These are phyloP conservation scores for Pichia kudriavzevii DNA, from an alignment of 1,139 yeast species.

Conservation along the genomic window DNA sequence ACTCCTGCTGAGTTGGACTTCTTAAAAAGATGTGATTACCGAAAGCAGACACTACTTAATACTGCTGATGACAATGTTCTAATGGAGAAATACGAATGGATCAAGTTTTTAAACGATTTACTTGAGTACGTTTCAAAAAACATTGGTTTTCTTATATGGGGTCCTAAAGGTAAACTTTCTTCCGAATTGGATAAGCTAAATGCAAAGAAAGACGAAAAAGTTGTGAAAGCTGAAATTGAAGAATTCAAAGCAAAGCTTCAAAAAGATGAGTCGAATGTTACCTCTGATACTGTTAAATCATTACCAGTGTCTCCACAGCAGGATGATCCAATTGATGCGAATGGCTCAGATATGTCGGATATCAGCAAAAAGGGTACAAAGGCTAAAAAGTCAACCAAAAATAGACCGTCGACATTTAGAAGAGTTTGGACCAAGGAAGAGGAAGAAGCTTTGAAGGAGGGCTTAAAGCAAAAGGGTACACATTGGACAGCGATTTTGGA, in stretches of 20 bases:
- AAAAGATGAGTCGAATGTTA: too few species aligned
- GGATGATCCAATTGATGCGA: too few species aligned
- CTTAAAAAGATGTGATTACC: conserved; percentile 56
- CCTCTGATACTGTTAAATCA: too few species aligned
- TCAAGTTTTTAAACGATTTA: conserved; percentile 61
- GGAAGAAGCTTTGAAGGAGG: conserved; percentile 76
- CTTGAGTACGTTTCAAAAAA: conserved; percentile 73
- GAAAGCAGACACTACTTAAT: conserved; percentile 56
- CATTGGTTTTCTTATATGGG: conserved; percentile 66
- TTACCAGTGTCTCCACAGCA: too few species aligned
- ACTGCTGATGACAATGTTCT: conserved; percentile 42
- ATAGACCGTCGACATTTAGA: conserved; percentile 33
- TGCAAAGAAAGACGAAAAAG: conserved; percentile 1
- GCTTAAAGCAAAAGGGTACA: conserved; percentile 79
- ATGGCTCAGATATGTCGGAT: too few species aligned
- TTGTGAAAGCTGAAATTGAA: conserved; percentile 1
- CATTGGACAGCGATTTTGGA: conserved; percentile 89
- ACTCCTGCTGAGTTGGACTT: conserved; percentile 71
- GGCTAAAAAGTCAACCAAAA: conserved; percentile 18
- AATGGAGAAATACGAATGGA: conserved; percentile 64
- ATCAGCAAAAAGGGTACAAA: too few species aligned
- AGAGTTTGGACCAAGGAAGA: conserved; percentile 87
- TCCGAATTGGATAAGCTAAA: conserved; percentile 19
- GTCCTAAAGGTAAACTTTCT: conserved; percentile 43
- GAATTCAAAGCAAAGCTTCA: conserved; percentile 4